Percentiles rank a stretch among this genome's conserved stretches.
Evolutionary conservation across 352 stramenopile species (phyloP).

Genomic region (Globisporangium echinulatum): DNA sequence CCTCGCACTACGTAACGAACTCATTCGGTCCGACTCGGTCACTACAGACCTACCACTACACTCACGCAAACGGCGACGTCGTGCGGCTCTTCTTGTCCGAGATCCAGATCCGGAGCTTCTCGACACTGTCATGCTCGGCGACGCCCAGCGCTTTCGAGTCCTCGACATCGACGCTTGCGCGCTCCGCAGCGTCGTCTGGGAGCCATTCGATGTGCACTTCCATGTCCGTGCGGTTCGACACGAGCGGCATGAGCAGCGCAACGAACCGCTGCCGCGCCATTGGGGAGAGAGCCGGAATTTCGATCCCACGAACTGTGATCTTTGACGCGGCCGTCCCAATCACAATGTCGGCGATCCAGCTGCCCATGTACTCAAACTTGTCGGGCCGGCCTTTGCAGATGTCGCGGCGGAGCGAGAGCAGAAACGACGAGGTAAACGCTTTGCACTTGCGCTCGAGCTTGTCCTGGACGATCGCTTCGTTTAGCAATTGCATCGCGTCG

Average conservation of each 20-base stretch:
- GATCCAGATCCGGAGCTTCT: slow-evolving; percentile 85
- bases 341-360: slow-evolving; percentile 78
- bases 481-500: slow-evolving; percentile 57
- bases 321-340: slow-evolving; percentile 55
- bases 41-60: background rate
- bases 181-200: slow-evolving; percentile 37
- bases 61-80: slow-evolving; percentile 58
- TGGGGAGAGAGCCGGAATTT: slow-evolving; percentile 59
- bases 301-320: slow-evolving; percentile 75
- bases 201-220: slow-evolving; percentile 84
- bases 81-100: slow-evolving; percentile 81
- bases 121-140: slow-evolving; percentile 38
- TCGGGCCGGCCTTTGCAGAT: slow-evolving; percentile 73
- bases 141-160: slow-evolving; percentile 21
- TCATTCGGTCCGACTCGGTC: too few species aligned
- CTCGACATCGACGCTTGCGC: slow-evolving; percentile 23
- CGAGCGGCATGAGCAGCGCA: slow-evolving; percentile 66
- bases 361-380: slow-evolving; percentile 81
- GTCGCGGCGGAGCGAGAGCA: slow-evolving; percentile 64
- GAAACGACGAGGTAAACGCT: slow-evolving; percentile 64
- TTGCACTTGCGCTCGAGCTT: slow-evolving; percentile 76
- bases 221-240: slow-evolving; percentile 78
- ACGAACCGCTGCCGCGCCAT: slow-evolving; percentile 64
- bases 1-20: too few species aligned
- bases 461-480: slow-evolving; percentile 62